These are phyloP conservation scores for Inga laurina DNA, from an alignment of 306 rosid genomes.

Conservation along the genomic window DNA sequence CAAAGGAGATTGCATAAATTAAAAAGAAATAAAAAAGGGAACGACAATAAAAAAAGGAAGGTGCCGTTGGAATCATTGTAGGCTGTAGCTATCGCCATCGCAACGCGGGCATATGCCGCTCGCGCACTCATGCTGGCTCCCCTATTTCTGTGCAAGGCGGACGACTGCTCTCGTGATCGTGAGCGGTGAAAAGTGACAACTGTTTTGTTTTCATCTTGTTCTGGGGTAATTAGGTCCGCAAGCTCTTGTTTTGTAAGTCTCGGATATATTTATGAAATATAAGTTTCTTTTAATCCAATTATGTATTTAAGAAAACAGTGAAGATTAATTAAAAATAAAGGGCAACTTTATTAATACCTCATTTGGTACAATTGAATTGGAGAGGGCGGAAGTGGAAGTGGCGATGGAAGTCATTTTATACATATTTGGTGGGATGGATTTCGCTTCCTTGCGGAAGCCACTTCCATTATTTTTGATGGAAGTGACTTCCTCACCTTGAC, in stretches of 20 bases:
- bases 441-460: too few relatives aligned
- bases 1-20: background rate
- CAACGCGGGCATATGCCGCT: background rate
- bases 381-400: too few relatives aligned
- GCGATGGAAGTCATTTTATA: too few relatives aligned
- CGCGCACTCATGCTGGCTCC: background rate
- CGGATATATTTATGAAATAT: too few relatives aligned
- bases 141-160: background rate
- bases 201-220: background rate
- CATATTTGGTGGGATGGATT: too few relatives aligned
- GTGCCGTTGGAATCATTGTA: constrained; percentile 31
- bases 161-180: background rate
- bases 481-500: too few relatives aligned
- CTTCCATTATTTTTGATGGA: too few relatives aligned
- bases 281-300: too few relatives aligned
- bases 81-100: constrained; percentile 41
- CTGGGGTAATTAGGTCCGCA: background rate
- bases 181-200: background rate
- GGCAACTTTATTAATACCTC: too few relatives aligned
- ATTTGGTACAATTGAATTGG: too few relatives aligned
- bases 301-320: too few relatives aligned
- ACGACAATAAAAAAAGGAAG: background rate
- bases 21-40: background rate
- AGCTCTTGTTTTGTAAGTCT: background rate
- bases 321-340: too few relatives aligned